Evolutionary conservation across 129 eudicot genomes (phyloP), one percentile per base, ranked within the genome.

Genomic region (Logfia minima): DNA sequence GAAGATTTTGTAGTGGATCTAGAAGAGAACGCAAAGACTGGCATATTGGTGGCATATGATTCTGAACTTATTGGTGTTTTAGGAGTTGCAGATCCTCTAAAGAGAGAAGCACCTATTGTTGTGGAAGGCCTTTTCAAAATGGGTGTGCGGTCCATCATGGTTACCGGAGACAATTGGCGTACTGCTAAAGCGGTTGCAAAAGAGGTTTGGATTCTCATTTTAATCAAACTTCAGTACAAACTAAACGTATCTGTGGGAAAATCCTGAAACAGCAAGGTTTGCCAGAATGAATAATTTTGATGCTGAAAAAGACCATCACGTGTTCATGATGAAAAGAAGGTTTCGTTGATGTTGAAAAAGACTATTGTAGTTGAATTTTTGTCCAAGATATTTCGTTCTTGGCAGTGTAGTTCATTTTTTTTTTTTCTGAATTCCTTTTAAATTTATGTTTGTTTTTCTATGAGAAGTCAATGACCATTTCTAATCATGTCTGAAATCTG

Each of bases 111-210:
- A 58, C 87, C 96, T 53, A 83, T 93, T 66, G 98, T 93, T 16
- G 80, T 93, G 16, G 96, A 93, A 69, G 97, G 96, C 41, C 98
- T 93, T 72, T 68, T 56, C 78, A 93, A 93, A 84, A 93, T 93
- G 96, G 98, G 98, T 17, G 84, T 93, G 16, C 80, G 72, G 34
- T 91, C 98, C 74, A 87, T 93, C 75, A 93, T 93, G 98, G 98
- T 93, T 39, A 93, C 98, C 2, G 97, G 98, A 73, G 98, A 93
- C 80, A 93, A 93, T 66, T 84, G 97, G 96, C 87, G 98, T 85
- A 93, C 98, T 3, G 98, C 97, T 77, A 78, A 61, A 65, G 96
- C 98, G 29, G 97, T 90, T 77, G 98, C 96, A 41, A 87, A 81
- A 34, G 97, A 90, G 97, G 98, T 93, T 58, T 60, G 86, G 62